phyloP scores from a whole-genome alignment of 2,329 filamentous ascomycete species.

The Penicillium thymicola region DNA sequence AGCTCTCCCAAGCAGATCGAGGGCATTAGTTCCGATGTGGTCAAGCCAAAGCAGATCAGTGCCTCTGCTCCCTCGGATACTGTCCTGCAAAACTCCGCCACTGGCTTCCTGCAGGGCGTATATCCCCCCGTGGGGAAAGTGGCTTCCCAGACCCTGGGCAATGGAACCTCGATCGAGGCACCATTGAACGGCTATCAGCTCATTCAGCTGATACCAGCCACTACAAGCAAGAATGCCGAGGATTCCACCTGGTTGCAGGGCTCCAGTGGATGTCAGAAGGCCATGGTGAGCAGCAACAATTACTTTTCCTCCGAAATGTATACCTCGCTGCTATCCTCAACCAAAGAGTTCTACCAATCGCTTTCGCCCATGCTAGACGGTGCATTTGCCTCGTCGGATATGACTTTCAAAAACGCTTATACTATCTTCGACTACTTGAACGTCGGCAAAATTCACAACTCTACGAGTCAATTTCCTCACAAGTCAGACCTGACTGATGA shows the following conservation, averaged over 20 bases:
- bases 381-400: conserved; percentile 48
- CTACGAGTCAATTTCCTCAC: conserved; percentile 55
- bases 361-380: conserved; percentile 52
- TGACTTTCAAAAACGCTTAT: conserved; percentile 62
- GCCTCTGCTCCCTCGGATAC: conserved; percentile 70
- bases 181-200: conserved; percentile 82
- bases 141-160: conserved; percentile 62
- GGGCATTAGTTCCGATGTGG: conserved; percentile 63
- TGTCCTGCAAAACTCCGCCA: conserved; percentile 76
- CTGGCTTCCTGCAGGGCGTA: conserved; percentile 77
- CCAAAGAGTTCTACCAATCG: conserved; percentile 52
- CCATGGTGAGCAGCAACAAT: conserved; percentile 56
- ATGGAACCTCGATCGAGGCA: conserved; percentile 63
- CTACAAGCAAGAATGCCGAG: conserved; percentile 58
- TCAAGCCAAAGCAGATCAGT: conserved; percentile 66
- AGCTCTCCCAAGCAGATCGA: conserved; percentile 60
- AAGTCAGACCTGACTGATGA: conserved; percentile 57
- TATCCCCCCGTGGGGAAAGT: conserved; percentile 70
- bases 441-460: conserved; percentile 61
- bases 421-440: conserved; percentile 64
- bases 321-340: conserved; percentile 46
- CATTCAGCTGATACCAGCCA: conserved; percentile 66
- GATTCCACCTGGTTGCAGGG: conserved; percentile 58
- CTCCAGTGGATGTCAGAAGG: conserved; percentile 54
- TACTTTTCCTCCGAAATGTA: conserved; percentile 56